These are phyloP conservation scores for Phaeosphaeriaceae sp. DNA, from an alignment of 2,329 filamentous ascomycete species.

Conservation along the genomic window DNA sequence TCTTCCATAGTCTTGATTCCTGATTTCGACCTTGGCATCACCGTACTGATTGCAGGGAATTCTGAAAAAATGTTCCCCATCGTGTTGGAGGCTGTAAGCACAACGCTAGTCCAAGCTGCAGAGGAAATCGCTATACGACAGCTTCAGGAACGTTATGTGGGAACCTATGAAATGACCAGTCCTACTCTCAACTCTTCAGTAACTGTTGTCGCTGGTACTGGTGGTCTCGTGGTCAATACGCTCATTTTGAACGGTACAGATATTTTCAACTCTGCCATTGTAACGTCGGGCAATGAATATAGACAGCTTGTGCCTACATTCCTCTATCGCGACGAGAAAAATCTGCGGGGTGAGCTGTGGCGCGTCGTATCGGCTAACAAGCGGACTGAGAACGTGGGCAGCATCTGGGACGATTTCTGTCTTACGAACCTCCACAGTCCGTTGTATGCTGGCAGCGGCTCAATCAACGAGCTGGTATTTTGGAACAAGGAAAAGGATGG, in stretches of 20 bases:
- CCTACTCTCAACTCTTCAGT: slow-evolving; percentile 34
- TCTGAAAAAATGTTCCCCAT: slow-evolving; percentile 23
- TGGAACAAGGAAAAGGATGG: slow-evolving; percentile 34
- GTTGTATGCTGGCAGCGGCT: slow-evolving; percentile 40
- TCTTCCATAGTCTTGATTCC: slow-evolving; percentile 50
- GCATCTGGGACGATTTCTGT: slow-evolving; percentile 48
- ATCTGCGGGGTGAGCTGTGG: slow-evolving; percentile 45
- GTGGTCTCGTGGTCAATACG: slow-evolving; percentile 33
- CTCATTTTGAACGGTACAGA: slow-evolving; percentile 42
- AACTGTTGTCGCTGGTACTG: slow-evolving; percentile 31
- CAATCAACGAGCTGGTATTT: slow-evolving; percentile 45
- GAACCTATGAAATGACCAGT: slow-evolving; percentile 29
- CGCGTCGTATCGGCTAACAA: slow-evolving; percentile 29
- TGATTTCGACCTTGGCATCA: slow-evolving; percentile 54
- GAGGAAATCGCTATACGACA: slow-evolving; percentile 40
- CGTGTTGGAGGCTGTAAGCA: slow-evolving; percentile 39
- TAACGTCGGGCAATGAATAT: slow-evolving; percentile 12
- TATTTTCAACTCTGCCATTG: slow-evolving; percentile 17
- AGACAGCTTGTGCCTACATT: slow-evolving; percentile 37
- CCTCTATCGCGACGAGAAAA: slow-evolving; percentile 31
- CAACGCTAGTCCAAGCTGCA: slow-evolving; percentile 39
- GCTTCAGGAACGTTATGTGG: slow-evolving; percentile 35
- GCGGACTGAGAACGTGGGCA: slow-evolving; percentile 9
- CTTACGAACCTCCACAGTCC: slow-evolving; percentile 37
- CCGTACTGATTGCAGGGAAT: slow-evolving; percentile 47